Evolutionary conservation across 345 rosid species (phyloP).

Genomic region (Durio zibethinus): DNA sequence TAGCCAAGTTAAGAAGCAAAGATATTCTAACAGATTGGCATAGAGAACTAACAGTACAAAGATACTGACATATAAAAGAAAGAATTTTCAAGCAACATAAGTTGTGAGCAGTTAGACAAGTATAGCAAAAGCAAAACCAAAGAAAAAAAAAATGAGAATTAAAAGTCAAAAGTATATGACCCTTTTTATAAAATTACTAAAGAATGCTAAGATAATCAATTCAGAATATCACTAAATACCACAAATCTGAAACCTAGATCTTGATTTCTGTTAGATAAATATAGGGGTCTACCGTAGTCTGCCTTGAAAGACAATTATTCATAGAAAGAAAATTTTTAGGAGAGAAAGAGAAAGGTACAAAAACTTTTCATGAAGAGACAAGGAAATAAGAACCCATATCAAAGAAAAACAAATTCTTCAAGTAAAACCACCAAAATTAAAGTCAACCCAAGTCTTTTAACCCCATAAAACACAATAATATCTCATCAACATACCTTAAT

Average conservation of each 20-base stretch:
- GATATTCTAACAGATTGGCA: conserved; percentile 11
- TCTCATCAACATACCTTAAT: conserved; percentile 14
- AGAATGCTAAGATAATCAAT: neutral
- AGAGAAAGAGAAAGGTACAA: conserved; percentile 4
- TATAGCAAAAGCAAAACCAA: neutral
- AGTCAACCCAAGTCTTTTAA: conserved; percentile 33
- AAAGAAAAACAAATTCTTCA: conserved; percentile 20
- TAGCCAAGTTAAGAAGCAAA: conserved; percentile 1
- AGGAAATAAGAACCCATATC: conserved; percentile 4
- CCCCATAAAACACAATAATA: conserved; percentile 6
- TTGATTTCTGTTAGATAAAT: neutral
- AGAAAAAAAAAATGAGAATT: neutral
- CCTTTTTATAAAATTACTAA: neutral
- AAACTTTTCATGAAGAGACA: neutral
- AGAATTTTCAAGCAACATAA: conserved; percentile 9
- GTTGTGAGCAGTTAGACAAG: neutral
- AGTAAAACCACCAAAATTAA: conserved; percentile 17
- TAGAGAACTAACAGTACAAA: neutral
- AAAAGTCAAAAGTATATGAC: neutral
- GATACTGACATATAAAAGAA: neutral
- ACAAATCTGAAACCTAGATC: conserved; percentile 4
- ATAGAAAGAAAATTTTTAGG: neutral
- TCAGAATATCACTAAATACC: neutral
- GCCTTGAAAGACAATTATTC: neutral
- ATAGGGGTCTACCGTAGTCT: neutral